Evolutionary conservation across 441 rosid genomes (phyloP).

Genomic region (Corymbia calophylla): DNA sequence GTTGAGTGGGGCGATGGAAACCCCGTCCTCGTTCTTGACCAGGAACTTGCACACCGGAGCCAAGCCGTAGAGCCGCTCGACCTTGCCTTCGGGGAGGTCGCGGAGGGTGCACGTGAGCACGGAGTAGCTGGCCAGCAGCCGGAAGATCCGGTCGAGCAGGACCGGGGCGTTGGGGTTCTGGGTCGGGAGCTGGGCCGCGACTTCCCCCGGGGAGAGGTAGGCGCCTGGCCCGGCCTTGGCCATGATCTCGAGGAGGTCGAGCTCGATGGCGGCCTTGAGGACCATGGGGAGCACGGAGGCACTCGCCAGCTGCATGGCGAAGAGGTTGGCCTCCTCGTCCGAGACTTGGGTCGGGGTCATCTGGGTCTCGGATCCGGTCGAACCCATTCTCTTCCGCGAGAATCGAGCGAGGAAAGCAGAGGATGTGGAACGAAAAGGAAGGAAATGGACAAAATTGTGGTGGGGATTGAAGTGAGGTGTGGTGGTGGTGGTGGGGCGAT

Average conservation of each 20-base stretch:
- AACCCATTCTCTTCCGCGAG: not conserved
- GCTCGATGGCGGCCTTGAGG: constrained; percentile 24
- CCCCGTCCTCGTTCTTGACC: constrained; percentile 70
- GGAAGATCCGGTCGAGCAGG: constrained; percentile 61
- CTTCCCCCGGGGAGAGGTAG: constrained; percentile 32
- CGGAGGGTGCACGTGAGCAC: constrained; percentile 40
- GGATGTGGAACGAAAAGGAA: not conserved
- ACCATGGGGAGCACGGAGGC: not conserved
- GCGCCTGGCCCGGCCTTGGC: constrained; percentile 44
- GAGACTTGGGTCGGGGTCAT: not conserved
- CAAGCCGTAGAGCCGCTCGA: constrained; percentile 49
- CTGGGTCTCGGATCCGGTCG: not conserved
- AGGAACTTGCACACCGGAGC: constrained; percentile 71
- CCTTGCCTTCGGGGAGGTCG: constrained; percentile 31
- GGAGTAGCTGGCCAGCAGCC: constrained; percentile 55
- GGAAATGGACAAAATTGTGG: not conserved
- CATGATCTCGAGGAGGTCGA: constrained; percentile 68
- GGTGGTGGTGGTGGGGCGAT: not conserved
- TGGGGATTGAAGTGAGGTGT: not conserved
- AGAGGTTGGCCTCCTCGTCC: not conserved
- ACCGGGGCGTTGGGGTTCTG: constrained; percentile 54
- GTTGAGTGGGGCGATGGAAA: constrained; percentile 40
- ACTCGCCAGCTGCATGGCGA: not conserved
- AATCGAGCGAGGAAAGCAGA: not conserved
- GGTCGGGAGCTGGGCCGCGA: constrained; percentile 53